A percentile compares a stretch with the other conserved stretches of the same genome.
phyloP scores from a whole-genome alignment of 768 basidiomycete species.

The Leucocoprinus leucothites region DNA sequence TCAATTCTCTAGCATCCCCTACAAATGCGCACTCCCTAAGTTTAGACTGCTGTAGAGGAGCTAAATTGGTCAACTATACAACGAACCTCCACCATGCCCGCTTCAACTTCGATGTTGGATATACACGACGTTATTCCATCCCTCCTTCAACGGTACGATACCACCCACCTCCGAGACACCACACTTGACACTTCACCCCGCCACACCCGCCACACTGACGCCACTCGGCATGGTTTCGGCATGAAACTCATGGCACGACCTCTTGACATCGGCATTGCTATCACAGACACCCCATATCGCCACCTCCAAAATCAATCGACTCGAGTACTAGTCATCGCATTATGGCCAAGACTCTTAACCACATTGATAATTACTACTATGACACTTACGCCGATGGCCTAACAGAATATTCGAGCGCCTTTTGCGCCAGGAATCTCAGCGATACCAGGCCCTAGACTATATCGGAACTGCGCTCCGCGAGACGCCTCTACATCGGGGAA shows the following conservation, averaged over 20 bases:
- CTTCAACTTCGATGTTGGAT: too few relatives aligned
- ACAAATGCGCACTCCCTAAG: too few relatives aligned
- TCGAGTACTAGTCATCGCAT: background rate
- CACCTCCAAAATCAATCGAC: background rate
- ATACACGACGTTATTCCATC: too few relatives aligned
- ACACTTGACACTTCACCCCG: background rate
- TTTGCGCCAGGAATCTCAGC: background rate
- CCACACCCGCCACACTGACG: background rate
- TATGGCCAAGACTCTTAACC: background rate
- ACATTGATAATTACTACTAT: background rate
- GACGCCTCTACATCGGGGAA: too few relatives aligned
- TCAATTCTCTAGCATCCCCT: too few relatives aligned
- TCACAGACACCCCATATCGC: background rate
- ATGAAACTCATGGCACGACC: background rate
- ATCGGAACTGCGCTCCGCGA: too few relatives aligned
- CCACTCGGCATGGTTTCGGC: background rate
- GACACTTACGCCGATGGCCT: background rate
- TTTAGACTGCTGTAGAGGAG: too few relatives aligned
- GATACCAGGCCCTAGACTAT: slow-evolving; percentile 17
- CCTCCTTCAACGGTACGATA: too few relatives aligned
- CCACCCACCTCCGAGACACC: background rate
- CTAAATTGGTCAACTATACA: too few relatives aligned
- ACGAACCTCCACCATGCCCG: too few relatives aligned
- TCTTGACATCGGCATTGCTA: background rate
- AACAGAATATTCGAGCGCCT: background rate